Evolutionary conservation across 129 eudicot species (phyloP).

Genomic region (Silybum marianum): DNA sequence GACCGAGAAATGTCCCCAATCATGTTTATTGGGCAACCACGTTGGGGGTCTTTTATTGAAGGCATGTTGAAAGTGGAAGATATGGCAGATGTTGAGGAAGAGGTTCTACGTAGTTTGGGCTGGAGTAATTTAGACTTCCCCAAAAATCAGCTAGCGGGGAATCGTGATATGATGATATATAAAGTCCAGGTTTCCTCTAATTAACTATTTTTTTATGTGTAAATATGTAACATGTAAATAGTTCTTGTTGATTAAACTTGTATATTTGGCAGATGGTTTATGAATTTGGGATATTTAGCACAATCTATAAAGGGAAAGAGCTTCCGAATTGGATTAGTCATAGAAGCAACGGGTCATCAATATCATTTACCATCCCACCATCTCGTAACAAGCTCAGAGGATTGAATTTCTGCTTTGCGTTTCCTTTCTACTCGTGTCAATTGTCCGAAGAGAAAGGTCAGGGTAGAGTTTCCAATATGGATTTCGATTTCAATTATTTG

Average conservation of each 20-base stretch:
- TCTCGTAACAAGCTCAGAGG: background rate
- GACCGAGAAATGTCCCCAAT: background rate
- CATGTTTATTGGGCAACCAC: no score
- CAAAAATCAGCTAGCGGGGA: background rate
- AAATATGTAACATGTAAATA: background rate
- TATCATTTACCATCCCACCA: conserved; percentile 20
- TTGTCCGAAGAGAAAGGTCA: no score
- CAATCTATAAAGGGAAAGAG: background rate
- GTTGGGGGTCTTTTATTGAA: background rate
- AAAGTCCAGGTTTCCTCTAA: background rate
- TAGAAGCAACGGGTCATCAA: background rate
- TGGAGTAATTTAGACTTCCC: background rate
- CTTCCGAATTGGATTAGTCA: background rate
- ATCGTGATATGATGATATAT: background rate
- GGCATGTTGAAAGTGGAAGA: background rate
- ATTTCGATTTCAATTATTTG: no score
- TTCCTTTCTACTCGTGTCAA: background rate
- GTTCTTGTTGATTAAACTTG: background rate
- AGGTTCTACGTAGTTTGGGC: background rate
- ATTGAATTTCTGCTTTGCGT: background rate
- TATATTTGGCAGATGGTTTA: conserved; percentile 9
- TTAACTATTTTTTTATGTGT: background rate
- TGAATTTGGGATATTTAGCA: conserved; percentile 29
- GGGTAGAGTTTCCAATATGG: background rate
- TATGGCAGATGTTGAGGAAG: background rate